These are phyloP conservation scores for Hyphodiscus sp. DNA, from an alignment of 2,329 filamentous ascomycete genomes.

Conservation along the genomic window DNA sequence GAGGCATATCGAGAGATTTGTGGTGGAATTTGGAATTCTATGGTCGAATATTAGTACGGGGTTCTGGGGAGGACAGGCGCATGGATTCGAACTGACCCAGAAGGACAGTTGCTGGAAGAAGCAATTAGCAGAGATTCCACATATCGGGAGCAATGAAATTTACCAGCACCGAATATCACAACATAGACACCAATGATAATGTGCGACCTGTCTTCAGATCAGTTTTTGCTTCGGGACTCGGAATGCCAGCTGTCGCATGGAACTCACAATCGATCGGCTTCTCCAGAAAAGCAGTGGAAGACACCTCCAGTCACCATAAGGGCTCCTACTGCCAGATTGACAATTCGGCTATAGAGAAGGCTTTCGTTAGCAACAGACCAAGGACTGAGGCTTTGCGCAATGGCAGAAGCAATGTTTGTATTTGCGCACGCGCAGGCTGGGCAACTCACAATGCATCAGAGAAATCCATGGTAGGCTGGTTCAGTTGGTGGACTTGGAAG, in stretches of 20 bases:
- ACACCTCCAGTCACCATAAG: slow-evolving; percentile 84
- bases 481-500: neutral
- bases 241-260: slow-evolving; percentile 2
- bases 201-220: slow-evolving; percentile 45
- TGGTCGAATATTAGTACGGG: neutral
- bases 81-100: slow-evolving; percentile 40
- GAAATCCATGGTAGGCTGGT: slow-evolving; percentile 64
- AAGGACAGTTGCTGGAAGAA: slow-evolving; percentile 53
- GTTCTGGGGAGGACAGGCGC: neutral
- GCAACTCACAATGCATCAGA: slow-evolving; percentile 79
- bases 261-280: slow-evolving; percentile 47
- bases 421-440: slow-evolving; percentile 8
- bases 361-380: slow-evolving; percentile 24
- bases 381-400: slow-evolving; percentile 10
- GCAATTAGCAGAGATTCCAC: slow-evolving; percentile 15
- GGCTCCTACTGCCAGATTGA: slow-evolving; percentile 83
- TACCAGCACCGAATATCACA: slow-evolving; percentile 83
- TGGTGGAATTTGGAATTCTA: slow-evolving; percentile 90
- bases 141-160: slow-evolving; percentile 27
- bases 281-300: slow-evolving; percentile 57
- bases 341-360: slow-evolving; percentile 64
- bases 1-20: slow-evolving; percentile 90
- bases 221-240: slow-evolving; percentile 25
- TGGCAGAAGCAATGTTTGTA: slow-evolving; percentile 9
- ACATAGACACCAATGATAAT: slow-evolving; percentile 82